Conservation (phyloP, 163 green algal species). For the Scenedesmus sp. region DNA sequence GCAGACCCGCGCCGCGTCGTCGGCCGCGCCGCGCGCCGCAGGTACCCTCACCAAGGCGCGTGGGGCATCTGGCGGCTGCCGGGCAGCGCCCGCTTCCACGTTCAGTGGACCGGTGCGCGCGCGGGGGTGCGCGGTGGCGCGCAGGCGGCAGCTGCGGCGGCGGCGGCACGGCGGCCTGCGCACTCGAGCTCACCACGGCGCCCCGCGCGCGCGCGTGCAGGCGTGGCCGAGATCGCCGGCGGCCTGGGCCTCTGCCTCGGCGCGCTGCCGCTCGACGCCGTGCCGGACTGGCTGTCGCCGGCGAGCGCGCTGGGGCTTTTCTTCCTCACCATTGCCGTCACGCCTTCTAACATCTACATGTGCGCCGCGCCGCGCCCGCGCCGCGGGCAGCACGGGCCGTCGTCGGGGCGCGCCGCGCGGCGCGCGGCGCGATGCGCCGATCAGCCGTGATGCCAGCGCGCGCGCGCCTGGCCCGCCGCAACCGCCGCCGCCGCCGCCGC, state of each 20-base stretch:
- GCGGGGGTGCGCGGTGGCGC: background rate
- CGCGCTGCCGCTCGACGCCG: conserved; percentile 33
- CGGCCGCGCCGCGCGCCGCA: no score
- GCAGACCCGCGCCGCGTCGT: no score
- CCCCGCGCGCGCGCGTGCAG: no score
- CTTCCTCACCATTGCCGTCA: conserved; percentile 31
- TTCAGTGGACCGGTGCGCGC: conserved; percentile 41
- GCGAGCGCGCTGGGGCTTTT: conserved; percentile 30
- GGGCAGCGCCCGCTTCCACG: conserved; percentile 29
- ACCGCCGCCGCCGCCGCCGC: background rate
- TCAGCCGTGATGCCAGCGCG: background rate
- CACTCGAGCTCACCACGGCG: no score
- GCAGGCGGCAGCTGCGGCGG: background rate
- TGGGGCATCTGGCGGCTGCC: conserved; percentile 41
- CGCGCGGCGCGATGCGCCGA: no score
- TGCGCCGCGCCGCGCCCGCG: background rate
- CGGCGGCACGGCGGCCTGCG: no score
- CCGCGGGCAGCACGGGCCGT: background rate
- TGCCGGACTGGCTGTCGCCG: conserved; percentile 27
- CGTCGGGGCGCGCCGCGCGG: no score
- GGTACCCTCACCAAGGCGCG: no score
- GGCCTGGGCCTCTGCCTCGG: conserved; percentile 29
- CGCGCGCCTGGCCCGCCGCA: background rate
- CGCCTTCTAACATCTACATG: conserved; percentile 46
- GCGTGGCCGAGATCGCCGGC: conserved; percentile 34